Evolutionary conservation across 2,329 filamentous ascomycete genomes (phyloP), one percentile per base, ranked within the genome.

Genomic region (Zymoseptoria crescenta): DNA sequence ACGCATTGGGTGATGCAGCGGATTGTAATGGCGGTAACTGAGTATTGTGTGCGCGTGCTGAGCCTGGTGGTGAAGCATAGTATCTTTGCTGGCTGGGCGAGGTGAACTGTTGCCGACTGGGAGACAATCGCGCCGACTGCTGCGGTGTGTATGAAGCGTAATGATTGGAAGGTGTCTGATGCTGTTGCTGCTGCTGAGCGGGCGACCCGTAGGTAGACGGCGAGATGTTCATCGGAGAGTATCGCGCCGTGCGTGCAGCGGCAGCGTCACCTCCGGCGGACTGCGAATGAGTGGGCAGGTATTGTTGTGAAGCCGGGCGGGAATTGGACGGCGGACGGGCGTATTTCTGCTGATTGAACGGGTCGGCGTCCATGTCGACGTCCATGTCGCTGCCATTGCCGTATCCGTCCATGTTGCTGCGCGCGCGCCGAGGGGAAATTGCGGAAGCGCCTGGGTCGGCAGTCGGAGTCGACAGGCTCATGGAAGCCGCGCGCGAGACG

Each of bases 141-240:
- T 74, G 72, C 9, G 72, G 71, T 16, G 72, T 72, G 64, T 74
- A 73, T 20, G 70, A 69, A 21, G 67, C 64, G 56, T 70, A 72
- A 45, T 68, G 67, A 49, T 64, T 68, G 27, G 60, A 54, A 45
- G 45, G 55, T 24, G 58, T 50, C 52, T 65, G 64, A 59, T 75
- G 73, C 24, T 67, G 81, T 69, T 69, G 72, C 49, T 64, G 72
- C 63, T 78, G 79, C 70, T 78, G 84, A 62, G 79, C 83, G 73
- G 79, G 88, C 76, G 69, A 66, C 53, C 77, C 81, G 72, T 84
- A 82, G 58, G 89, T 87, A 35, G 87, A 85, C 49, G 91, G 89
- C 61, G 91, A 91, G 62, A 95, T 79, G 73, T 96, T 93, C 92
- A 96, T 96, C 64, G 93, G 94, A 52, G 93, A 97, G 76, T 97